Conservation (phyloP, 257 asterid species). For the Phtheirospermum japonicum region DNA sequence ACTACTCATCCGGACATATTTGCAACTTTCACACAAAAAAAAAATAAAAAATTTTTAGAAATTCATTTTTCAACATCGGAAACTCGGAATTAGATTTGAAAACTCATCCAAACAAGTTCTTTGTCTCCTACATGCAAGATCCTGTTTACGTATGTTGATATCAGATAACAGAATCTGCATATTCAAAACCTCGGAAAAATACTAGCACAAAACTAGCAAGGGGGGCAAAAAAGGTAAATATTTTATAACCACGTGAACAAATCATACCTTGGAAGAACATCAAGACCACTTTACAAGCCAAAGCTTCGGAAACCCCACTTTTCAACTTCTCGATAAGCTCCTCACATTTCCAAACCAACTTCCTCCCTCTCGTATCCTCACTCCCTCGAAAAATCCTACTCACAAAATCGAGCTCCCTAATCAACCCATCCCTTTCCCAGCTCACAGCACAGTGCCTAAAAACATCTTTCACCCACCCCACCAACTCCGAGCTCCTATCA, state of each 20-base stretch:
- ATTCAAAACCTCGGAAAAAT: too few relatives aligned
- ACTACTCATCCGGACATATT: too few relatives aligned
- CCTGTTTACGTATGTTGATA: too few relatives aligned
- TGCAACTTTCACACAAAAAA: too few relatives aligned
- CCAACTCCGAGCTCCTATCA: slow-evolving; percentile 72
- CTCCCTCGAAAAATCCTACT: slow-evolving; percentile 80
- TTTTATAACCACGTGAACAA: background rate
- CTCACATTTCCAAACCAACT: slow-evolving; percentile 73
- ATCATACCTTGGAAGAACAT: slow-evolving; percentile 72
- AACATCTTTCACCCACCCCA: slow-evolving; percentile 94
- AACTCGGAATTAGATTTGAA: too few relatives aligned
- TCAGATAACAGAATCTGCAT: too few relatives aligned
- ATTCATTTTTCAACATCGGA: too few relatives aligned
- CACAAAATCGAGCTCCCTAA: slow-evolving; percentile 78
- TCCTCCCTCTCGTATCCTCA: slow-evolving; percentile 69
- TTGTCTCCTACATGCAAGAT: too few relatives aligned
- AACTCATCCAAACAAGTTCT: too few relatives aligned
- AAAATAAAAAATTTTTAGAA: too few relatives aligned
- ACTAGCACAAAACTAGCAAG: too few relatives aligned
- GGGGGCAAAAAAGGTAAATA: background rate
- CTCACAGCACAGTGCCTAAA: slow-evolving; percentile 81
- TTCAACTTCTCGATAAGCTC: slow-evolving; percentile 73
- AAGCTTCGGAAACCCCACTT: slow-evolving; percentile 59
- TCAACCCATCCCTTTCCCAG: slow-evolving; percentile 81
- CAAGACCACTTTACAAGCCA: slow-evolving; percentile 64